Base-by-base conservation (phyloP, 2,329 filamentous ascomycete genomes). In the Keithomyces neogunnii region DNA sequence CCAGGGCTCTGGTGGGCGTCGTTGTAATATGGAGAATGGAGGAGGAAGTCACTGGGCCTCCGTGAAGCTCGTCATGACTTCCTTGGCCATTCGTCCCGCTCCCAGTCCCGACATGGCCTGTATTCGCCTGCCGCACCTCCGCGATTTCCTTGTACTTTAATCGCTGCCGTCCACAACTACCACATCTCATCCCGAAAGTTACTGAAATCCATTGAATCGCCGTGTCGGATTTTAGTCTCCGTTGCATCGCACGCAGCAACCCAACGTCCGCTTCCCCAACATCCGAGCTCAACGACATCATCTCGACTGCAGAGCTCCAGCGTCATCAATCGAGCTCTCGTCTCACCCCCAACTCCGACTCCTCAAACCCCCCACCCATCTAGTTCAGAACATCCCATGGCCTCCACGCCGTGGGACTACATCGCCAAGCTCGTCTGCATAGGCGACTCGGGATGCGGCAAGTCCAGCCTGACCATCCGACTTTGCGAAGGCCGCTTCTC, bases 371-470 rank as follows among this genome's bases (percentile, higher is more conserved):
- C 4, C 13, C 36, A 9, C 36, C 36, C 8, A 11, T 10, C 7
- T 3, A 39, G 31, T 11, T 32, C 33, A 19, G 32, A 43, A 45
- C 40, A 42, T 51, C 56, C 60, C 66, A 83, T 83, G 79, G 77
- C 78, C 64, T 68, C 73, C 57, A 80, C 84, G 63, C 86, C 89
- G 70, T 97, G 92, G 92, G 90, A 97, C 75, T 97, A 95, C 76
- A 99, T 97, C 67, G 91, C 92, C 69, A 99, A 99, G 73, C 88
- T 99, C 62, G 92, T 97, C 66, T 95, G 89, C 74, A 90, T 99
- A 64, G 93, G 93, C 69, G 93, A 97, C 74, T 93, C 88, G 45
- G 93, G 91, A 66, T 95, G 89, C 66, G 93, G 93, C 64, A 99
- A 99, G 77, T 95, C 89, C 56, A 82, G 89, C 70, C 82, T 96